Conservation (phyloP, 1,284 basidiomycete genomes). For the Cystobasidium slooffiae region DNA sequence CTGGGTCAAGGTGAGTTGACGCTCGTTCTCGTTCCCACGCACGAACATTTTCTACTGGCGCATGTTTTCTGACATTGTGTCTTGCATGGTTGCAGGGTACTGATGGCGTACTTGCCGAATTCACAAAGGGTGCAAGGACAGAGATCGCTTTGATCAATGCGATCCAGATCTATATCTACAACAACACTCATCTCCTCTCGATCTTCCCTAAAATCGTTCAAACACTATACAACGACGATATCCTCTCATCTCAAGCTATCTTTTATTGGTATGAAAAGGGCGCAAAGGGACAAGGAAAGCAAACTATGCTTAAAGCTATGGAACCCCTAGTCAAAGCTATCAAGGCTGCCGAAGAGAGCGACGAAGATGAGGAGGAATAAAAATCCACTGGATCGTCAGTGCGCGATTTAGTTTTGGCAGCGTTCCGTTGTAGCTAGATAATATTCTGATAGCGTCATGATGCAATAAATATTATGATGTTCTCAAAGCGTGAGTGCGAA, state of each 20-base stretch:
- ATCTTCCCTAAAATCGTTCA: constrained; percentile 74
- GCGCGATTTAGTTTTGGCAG: neutral
- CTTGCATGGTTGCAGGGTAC: constrained; percentile 6
- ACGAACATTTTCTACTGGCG: too few species aligned
- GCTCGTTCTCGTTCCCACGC: neutral
- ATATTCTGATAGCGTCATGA: neutral
- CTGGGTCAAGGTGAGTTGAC: constrained; percentile 70
- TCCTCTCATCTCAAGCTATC: constrained; percentile 91
- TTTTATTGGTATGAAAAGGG: constrained; percentile 98
- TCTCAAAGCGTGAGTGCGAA: neutral
- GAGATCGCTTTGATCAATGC: constrained; percentile 90
- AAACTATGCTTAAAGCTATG: constrained; percentile 88
- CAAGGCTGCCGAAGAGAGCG: constrained; percentile 75
- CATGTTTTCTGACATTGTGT: neutral
- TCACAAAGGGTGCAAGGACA: constrained; percentile 81
- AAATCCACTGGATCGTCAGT: neutral
- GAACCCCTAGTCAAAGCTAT: constrained; percentile 88
- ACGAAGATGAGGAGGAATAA: constrained; percentile 61
- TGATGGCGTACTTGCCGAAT: constrained; percentile 77
- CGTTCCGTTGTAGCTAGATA: constrained; percentile 10
- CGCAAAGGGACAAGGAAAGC: constrained; percentile 88
- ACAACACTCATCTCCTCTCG: constrained; percentile 91
- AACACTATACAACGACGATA: constrained; percentile 93
- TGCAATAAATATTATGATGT: neutral
- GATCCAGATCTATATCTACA: constrained; percentile 91